Evolutionary conservation across 202 grass and related monocot species (phyloP).

Genomic region (Tripidium arundinaceum): DNA sequence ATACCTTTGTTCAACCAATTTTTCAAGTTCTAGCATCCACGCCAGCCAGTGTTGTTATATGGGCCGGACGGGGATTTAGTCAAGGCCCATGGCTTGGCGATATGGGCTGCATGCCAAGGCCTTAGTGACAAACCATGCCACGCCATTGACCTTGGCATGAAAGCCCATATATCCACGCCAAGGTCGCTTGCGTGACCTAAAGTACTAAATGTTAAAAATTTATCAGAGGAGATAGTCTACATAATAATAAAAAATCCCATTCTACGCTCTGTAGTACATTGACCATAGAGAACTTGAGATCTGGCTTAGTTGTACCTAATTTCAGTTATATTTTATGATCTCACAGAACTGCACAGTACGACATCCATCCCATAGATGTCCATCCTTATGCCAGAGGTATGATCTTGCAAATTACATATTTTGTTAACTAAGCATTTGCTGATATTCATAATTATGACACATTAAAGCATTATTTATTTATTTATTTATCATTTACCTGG

Average conservation of each 20-base stretch:
- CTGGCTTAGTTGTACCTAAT: slow-evolving; percentile 11
- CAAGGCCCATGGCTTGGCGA: neutral
- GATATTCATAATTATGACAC: neutral
- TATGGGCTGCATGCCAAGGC: neutral
- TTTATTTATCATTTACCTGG: neutral
- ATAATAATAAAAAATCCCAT: neutral
- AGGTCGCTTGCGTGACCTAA: neutral
- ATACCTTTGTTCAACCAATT: neutral
- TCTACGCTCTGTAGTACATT: neutral
- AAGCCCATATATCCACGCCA: neutral
- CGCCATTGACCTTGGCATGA: neutral
- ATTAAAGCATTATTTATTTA: neutral
- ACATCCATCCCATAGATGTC: neutral
- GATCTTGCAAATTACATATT: slow-evolving; percentile 19
- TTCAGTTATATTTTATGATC: slow-evolving; percentile 25
- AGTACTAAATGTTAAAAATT: neutral
- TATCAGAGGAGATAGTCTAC: neutral
- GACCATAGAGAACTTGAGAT: slow-evolving; percentile 2
- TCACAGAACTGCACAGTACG: slow-evolving; percentile 24
- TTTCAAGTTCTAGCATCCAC: neutral
- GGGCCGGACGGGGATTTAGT: neutral
- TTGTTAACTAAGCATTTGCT: neutral
- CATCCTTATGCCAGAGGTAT: slow-evolving; percentile 41
- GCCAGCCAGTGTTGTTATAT: neutral
- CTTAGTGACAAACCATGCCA: neutral